phyloP scores from a whole-genome alignment of 192 early-diverging fungal species.

The Umbelopsis vinacea region DNA sequence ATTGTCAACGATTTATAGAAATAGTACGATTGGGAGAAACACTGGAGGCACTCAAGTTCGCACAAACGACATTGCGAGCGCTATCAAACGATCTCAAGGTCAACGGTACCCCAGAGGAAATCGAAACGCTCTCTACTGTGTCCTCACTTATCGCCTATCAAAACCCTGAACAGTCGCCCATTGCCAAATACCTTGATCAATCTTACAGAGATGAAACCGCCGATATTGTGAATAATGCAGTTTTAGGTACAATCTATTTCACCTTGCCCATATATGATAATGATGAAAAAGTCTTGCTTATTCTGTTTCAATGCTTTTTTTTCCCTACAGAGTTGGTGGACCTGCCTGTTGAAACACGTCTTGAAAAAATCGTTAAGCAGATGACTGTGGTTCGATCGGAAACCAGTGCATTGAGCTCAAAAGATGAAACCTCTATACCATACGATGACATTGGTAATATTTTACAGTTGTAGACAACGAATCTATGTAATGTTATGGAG shows the following conservation, averaged over 20 bases:
- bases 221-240: constrained; percentile 61
- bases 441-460: constrained; percentile 15
- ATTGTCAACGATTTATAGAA: constrained; percentile 72
- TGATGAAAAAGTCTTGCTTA: not conserved
- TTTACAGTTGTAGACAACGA: not conserved
- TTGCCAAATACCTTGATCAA: constrained; percentile 54
- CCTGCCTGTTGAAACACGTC: constrained; percentile 47
- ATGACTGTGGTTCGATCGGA: constrained; percentile 52
- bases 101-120: constrained; percentile 34
- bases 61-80: constrained; percentile 52
- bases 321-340: constrained; percentile 46
- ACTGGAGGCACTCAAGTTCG: constrained; percentile 62
- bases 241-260: constrained; percentile 55
- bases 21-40: constrained; percentile 48
- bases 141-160: constrained; percentile 63
- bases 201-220: constrained; percentile 62
- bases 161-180: constrained; percentile 61
- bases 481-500: not conserved
- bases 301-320: not conserved
- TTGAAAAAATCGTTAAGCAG: constrained; percentile 63
- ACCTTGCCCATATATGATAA: not conserved
- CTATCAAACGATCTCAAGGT: not conserved
- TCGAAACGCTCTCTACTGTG: constrained; percentile 51
- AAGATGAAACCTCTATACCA: constrained; percentile 4
- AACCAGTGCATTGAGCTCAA: constrained; percentile 6